Base-by-base conservation (phyloP, 2,329 filamentous ascomycete species). In the Incumbomyces delicatus region DNA sequence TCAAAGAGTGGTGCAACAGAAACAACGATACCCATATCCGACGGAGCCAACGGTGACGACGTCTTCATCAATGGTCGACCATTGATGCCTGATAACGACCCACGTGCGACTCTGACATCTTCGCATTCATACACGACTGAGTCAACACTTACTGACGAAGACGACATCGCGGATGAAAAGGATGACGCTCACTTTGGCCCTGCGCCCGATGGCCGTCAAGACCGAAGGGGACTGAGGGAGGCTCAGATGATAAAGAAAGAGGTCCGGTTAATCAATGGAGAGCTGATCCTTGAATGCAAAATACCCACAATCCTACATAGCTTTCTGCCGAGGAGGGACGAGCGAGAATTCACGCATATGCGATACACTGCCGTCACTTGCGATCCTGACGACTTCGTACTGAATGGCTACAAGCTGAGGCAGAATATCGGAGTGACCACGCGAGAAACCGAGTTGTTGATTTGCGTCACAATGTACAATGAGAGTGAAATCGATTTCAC, bases 381-480 rank as follows among this genome's bases (percentile, higher is more conserved):
- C 65, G 89, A 95, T 61, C 94, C 89, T 0, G 89, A 95, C 63
- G 88, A 96, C 62, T 96, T 94, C 59, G 85, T 88, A 2, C 76
- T 82, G 6, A 79, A 83, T 52, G 90, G 89, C 1, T 98, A 95
- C 71, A 92, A 94, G 61, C 70, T 98, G 59, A 84, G 92, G 45
- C 92, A 96, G 66, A 87, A 86, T 60, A 87, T 95, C 50, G 88
- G 88, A 38, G 77, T 72, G 48, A 94, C 86, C 1, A 73, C 81
- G 22, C 80, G 92, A 52, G 89, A 96, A 65, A 96, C 90, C 0
- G 92, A 98, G 66, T 71, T 98, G 6, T 92, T 96, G 63, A 94
- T 98, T 58, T 95, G 89, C 63, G 74, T 98, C 51, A 98, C 92
- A 58, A 96, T 96, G 92, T 96, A 95, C 72, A 98, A 98, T 66